Conservation (phyloP, 2,329 filamentous ascomycete species). For the Fusarium keratoplasticum region DNA sequence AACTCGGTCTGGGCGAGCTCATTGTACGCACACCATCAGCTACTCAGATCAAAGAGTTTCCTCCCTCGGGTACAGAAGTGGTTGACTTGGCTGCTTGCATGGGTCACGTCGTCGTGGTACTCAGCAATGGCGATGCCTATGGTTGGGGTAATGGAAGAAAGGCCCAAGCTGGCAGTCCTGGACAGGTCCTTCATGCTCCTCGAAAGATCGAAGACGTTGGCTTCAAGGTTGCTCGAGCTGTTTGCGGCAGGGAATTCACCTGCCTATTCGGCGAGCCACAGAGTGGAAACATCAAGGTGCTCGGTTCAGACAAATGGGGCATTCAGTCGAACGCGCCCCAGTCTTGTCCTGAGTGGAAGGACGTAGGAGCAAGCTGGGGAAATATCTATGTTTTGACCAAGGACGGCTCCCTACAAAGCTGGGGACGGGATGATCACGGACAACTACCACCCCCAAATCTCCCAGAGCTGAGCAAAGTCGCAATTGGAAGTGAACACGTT, state of each 20-base stretch:
- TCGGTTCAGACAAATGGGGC: conserved; percentile 82
- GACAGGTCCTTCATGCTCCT: conserved; percentile 67
- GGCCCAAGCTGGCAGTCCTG: conserved; percentile 78
- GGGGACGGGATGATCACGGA: conserved; percentile 88
- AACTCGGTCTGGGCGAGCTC: conserved; percentile 73
- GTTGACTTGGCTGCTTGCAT: conserved; percentile 78
- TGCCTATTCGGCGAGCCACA: conserved; percentile 70
- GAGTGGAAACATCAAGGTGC: conserved; percentile 70
- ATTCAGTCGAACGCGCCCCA: conserved; percentile 69
- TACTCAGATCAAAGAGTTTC: conserved; percentile 70
- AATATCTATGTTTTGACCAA: conserved; percentile 77
- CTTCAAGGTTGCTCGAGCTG: conserved; percentile 74
- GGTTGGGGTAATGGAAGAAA: conserved; percentile 92
- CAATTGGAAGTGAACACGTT: conserved; percentile 91
- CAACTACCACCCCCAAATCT: conserved; percentile 77
- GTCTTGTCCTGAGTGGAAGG: conserved; percentile 68
- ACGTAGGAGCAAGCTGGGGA: conserved; percentile 85
- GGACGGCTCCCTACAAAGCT: conserved; percentile 73
- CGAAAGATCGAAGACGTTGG: conserved; percentile 66
- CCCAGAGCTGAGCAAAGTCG: conserved; percentile 71
- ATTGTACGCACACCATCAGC: conserved; percentile 62
- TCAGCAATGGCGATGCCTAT: conserved; percentile 81
- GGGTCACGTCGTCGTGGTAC: conserved; percentile 79
- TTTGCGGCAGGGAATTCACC: conserved; percentile 89
- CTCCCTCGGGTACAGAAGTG: conserved; percentile 68